Evolutionary conservation across 306 rosid genomes (phyloP).

Genomic region (Astragalus membranaceus): DNA sequence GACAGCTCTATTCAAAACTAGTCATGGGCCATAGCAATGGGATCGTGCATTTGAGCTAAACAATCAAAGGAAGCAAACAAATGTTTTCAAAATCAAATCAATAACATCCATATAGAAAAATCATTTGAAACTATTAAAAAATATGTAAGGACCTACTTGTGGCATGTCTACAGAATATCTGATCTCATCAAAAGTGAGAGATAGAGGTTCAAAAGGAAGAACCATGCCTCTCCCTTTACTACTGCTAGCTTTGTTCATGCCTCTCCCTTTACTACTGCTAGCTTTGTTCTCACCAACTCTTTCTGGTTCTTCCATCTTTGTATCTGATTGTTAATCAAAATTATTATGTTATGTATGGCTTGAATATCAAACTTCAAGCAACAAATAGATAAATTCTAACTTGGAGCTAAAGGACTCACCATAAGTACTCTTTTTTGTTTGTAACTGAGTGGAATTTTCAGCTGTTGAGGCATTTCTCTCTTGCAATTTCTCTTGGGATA

Average conservation of each 20-base stretch:
- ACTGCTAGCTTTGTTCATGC: too few species aligned
- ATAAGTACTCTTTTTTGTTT: background rate
- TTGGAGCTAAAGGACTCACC: slow-evolving; percentile 21
- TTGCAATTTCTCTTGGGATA: slow-evolving; percentile 49
- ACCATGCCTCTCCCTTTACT: slow-evolving; percentile 43
- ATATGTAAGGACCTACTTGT: background rate
- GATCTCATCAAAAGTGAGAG: slow-evolving; percentile 59
- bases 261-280: too few species aligned
- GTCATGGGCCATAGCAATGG: background rate
- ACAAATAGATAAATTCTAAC: background rate
- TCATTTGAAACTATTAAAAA: background rate
- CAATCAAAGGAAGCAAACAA: background rate
- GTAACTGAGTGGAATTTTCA: slow-evolving; percentile 19
- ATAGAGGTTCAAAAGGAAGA: slow-evolving; percentile 65
- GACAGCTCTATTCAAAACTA: too few species aligned
- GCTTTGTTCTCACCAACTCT: background rate
- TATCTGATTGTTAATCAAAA: slow-evolving; percentile 20
- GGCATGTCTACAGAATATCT: slow-evolving; percentile 73
- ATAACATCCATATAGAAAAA: background rate
- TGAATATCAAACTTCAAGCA: background rate
- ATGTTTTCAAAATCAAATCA: background rate
- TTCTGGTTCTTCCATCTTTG: slow-evolving; percentile 7
- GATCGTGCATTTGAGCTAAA: background rate
- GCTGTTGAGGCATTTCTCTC: slow-evolving; percentile 45
- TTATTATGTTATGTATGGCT: background rate